Conservation (phyloP, 768 basidiomycete species). For the Xerocomellus amylosporus region DNA sequence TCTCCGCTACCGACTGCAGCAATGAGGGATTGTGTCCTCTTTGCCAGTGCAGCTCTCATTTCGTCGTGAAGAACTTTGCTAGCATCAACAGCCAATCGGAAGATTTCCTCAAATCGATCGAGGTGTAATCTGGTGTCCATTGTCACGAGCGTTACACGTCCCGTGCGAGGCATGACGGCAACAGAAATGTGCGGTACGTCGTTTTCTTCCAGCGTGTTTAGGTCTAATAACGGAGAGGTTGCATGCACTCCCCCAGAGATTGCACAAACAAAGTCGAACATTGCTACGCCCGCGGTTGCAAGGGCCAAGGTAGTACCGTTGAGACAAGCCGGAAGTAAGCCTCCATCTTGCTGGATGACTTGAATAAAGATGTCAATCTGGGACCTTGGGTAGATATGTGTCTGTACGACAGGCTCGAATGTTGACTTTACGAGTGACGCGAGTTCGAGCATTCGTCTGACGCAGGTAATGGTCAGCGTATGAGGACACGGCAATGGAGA, state of each 20-base stretch:
- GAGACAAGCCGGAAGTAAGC: slow-evolving; percentile 84
- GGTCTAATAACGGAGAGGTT: slow-evolving; percentile 78
- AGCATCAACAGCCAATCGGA: slow-evolving; percentile 74
- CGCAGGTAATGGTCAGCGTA: slow-evolving; percentile 4
- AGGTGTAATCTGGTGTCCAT: slow-evolving; percentile 95
- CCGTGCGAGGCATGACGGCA: slow-evolving; percentile 85
- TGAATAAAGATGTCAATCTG: slow-evolving; percentile 94
- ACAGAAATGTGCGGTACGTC: slow-evolving; percentile 87
- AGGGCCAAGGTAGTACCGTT: slow-evolving; percentile 95
- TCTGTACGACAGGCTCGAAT: slow-evolving; percentile 93
- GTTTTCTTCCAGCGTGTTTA: slow-evolving; percentile 85
- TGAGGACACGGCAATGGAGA: not conserved
- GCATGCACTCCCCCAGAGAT: slow-evolving; percentile 86
- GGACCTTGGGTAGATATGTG: slow-evolving; percentile 86
- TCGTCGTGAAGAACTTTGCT: slow-evolving; percentile 75
- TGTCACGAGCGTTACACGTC: slow-evolving; percentile 80
- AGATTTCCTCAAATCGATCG: slow-evolving; percentile 88
- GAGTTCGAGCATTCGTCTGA: slow-evolving; percentile 83
- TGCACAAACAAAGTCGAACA: slow-evolving; percentile 89
- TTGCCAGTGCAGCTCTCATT: slow-evolving; percentile 73
- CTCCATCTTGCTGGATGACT: slow-evolving; percentile 92
- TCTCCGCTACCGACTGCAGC: slow-evolving; percentile 55
- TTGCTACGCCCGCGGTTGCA: slow-evolving; percentile 84
- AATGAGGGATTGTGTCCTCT: slow-evolving; percentile 60
- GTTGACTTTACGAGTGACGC: slow-evolving; percentile 87